Conservation (phyloP, 805 yeast genomes). For the Starmerella potacharoeniae region DNA sequence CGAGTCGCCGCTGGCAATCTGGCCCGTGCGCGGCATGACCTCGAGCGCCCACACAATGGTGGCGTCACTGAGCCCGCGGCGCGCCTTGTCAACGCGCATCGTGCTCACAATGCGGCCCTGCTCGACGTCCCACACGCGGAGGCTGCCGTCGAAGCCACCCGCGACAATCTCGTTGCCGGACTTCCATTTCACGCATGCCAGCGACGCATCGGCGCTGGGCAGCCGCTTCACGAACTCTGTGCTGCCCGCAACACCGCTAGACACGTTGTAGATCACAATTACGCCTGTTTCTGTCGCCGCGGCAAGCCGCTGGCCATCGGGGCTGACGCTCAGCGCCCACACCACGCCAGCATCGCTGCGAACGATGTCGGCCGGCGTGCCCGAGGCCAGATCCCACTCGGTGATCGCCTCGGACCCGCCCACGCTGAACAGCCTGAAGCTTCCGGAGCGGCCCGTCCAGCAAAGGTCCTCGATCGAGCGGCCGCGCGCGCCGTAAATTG, state of each 20-base stretch:
- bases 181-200: conserved; percentile 69
- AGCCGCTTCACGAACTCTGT: conserved; percentile 65
- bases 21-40: conserved; percentile 48
- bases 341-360: conserved; percentile 90
- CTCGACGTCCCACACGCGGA: conserved; percentile 64
- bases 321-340: conserved; percentile 72
- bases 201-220: conserved; percentile 54
- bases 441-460: conserved; percentile 45
- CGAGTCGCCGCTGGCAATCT: conserved; percentile 91
- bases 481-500: conserved; percentile 67
- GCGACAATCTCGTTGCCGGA: conserved; percentile 59
- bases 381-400: conserved; percentile 78
- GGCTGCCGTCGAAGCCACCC: conserved; percentile 91
- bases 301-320: conserved; percentile 52
- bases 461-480: conserved; percentile 81
- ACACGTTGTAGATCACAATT: conserved; percentile 69
- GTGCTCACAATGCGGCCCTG: conserved; percentile 65
- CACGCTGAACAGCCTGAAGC: conserved; percentile 70
- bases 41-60: conserved; percentile 84
- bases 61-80: conserved; percentile 38
- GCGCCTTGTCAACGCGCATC: conserved; percentile 80
- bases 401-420: conserved; percentile 88
- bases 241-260: conserved; percentile 60
- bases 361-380: conserved; percentile 59
- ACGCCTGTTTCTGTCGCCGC: conserved; percentile 95